phyloP scores from a whole-genome alignment of 768 basidiomycete species.

The Hericium alpestre region DNA sequence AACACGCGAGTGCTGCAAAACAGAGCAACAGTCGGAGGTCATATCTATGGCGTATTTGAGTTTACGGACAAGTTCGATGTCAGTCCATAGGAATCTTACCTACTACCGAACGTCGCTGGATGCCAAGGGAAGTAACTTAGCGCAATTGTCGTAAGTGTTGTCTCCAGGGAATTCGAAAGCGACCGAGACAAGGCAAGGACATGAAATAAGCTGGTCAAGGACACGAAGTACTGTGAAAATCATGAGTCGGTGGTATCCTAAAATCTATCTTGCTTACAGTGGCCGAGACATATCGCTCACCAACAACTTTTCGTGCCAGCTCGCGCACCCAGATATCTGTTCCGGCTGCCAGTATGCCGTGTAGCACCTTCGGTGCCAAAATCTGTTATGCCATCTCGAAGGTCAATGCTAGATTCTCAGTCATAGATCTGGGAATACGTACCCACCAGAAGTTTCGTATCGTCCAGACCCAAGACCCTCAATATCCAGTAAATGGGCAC shows the following conservation, averaged over 20 bases:
- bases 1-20: slow-evolving; percentile 69
- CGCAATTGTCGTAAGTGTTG: slow-evolving; percentile 71
- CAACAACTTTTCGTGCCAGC: slow-evolving; percentile 48
- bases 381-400: slow-evolving; percentile 35
- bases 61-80: too few relatives aligned
- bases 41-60: too few relatives aligned
- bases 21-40: slow-evolving; percentile 22
- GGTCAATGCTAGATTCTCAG: slow-evolving; percentile 1
- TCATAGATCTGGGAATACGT: background rate
- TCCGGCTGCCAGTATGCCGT: slow-evolving; percentile 64
- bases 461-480: slow-evolving; percentile 44
- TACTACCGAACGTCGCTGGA: background rate
- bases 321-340: slow-evolving; percentile 70
- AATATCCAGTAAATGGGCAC: slow-evolving; percentile 68
- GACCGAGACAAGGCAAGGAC: slow-evolving; percentile 75
- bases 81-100: slow-evolving; percentile 4
- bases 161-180: slow-evolving; percentile 88
- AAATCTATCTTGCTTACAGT: slow-evolving; percentile 43
- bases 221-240: slow-evolving; percentile 54
- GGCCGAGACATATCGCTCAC: slow-evolving; percentile 43
- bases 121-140: slow-evolving; percentile 73
- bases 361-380: slow-evolving; percentile 60
- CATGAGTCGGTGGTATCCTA: background rate
- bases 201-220: slow-evolving; percentile 82
- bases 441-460: slow-evolving; percentile 54